Evolutionary conservation across 305 asterid genomes (phyloP), one percentile per base, ranked within the genome.

Genomic region (Fraxinus floribunda): DNA sequence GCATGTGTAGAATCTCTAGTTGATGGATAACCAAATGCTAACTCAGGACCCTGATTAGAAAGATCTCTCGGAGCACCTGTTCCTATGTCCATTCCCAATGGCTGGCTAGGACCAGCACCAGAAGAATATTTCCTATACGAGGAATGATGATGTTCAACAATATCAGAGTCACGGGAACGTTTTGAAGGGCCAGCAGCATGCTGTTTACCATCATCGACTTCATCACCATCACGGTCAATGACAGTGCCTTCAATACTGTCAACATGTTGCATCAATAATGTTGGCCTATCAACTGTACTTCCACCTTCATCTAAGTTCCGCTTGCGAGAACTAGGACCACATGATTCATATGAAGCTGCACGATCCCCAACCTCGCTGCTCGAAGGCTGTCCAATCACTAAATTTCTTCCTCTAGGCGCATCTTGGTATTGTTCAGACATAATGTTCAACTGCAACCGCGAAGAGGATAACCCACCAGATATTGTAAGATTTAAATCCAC

Each of bases 171-270:
- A 82, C 95, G 91, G 76, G 91, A 84, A 71, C 99, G 97, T 87
- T 97, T 97, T 75, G 95, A 93, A 89, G 97, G 99, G 78, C 98
- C 97, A 84, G 90, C 90, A 66, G 90, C 87, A 87, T 89, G 90
- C 87, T 94, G 97, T 22, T 90, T 90, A 80, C 97, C 96, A 85
- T 91, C 99, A 84, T 93, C 90, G 4, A 97, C 98, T 89, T 97
- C 99, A 86, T 97, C 99, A 36, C 96, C 97, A 75, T 97, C 99
- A 41, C 97, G 98, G 81, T 97, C 99, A 39, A 95, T 93, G 78
- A 97, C 98, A 81, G 97, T 95, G 83, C 99, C 99, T 90, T 97
- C 99, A 13, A 92, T 91, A 76, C 99, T 97, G 85, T 97, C 99
- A 15, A 95, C 95, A 22, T 90, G 98, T 81, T 90, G 98, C 84